These are phyloP conservation scores for Ophiognomonia clavigignenti-juglandacearum DNA, from an alignment of 2,329 filamentous ascomycete species.

Conservation along the genomic window DNA sequence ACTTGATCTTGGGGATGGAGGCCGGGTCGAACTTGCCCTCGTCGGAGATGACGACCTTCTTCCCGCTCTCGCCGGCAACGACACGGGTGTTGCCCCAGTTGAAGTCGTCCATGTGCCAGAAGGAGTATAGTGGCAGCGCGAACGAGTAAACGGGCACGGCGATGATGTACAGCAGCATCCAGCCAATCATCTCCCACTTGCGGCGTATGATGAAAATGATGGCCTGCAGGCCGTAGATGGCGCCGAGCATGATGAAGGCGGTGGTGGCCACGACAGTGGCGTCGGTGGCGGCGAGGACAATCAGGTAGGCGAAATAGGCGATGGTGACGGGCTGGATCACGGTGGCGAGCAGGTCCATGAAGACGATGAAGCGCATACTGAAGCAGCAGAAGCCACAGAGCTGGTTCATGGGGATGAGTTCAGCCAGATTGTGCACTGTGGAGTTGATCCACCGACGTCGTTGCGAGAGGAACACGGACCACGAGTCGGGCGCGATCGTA, in stretches of 20 bases:
- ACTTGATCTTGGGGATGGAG: constrained; percentile 94
- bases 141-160: constrained; percentile 91
- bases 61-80: constrained; percentile 87
- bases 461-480: constrained; percentile 92
- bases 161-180: constrained; percentile 94
- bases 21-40: constrained; percentile 96
- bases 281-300: constrained; percentile 64
- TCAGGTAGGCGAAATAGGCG: constrained; percentile 83
- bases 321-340: constrained; percentile 88
- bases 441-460: constrained; percentile 99
- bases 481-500: constrained; percentile 95
- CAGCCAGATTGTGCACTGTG: constrained; percentile 94
- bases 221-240: constrained; percentile 95
- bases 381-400: constrained; percentile 99
- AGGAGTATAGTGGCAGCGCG: constrained; percentile 84
- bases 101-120: constrained; percentile 99
- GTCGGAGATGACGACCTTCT: constrained; percentile 88
- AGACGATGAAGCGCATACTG: constrained; percentile 97
- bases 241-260: constrained; percentile 83
- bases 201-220: constrained; percentile 94
- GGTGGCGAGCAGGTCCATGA: constrained; percentile 87
- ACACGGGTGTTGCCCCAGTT: constrained; percentile 98
- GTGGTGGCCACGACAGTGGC: constrained; percentile 69
- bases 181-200: constrained; percentile 99
- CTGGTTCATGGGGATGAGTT: constrained; percentile 87